A percentile compares a stretch with the other conserved stretches of the same genome.
These are phyloP conservation scores for Candida tibetensis DNA, from an alignment of 805 yeast genomes.

Conservation along the genomic window DNA sequence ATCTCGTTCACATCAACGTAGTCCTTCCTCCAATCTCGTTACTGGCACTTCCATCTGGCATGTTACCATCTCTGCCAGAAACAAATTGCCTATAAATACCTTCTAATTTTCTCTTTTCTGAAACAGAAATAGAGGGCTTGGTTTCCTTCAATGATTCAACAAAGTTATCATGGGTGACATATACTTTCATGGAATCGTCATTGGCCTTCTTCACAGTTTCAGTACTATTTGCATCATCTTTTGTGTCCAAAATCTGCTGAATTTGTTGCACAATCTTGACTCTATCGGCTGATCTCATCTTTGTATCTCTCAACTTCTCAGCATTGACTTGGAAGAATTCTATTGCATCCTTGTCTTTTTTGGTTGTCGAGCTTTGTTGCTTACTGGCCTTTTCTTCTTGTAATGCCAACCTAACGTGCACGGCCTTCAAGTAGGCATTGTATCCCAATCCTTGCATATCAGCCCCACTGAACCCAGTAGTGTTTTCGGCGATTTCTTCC, in stretches of 20 bases:
- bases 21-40: slow-evolving; percentile 81
- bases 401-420: slow-evolving; percentile 61
- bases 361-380: slow-evolving; percentile 1
- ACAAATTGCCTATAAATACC: slow-evolving; percentile 70
- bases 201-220: slow-evolving; percentile 5
- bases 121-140: slow-evolving; percentile 80
- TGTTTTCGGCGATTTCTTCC: slow-evolving; percentile 49
- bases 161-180: slow-evolving; percentile 55
- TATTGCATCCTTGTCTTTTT: slow-evolving; percentile 15
- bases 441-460: slow-evolving; percentile 90
- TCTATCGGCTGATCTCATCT: slow-evolving; percentile 38
- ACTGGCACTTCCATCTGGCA: slow-evolving; percentile 84
- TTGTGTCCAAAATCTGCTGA: slow-evolving; percentile 31
- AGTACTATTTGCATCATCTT: slow-evolving; percentile 4
- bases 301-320: slow-evolving; percentile 23
- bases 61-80: slow-evolving; percentile 75
- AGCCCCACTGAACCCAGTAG: slow-evolving; percentile 89
- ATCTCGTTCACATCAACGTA: slow-evolving; percentile 70
- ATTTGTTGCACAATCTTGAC: slow-evolving; percentile 41
- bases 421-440: slow-evolving; percentile 87
- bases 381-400: slow-evolving; percentile 30
- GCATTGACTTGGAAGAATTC: slow-evolving; percentile 46
- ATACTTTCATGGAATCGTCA: slow-evolving; percentile 28
- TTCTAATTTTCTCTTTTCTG: slow-evolving; percentile 62
- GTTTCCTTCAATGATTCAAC: slow-evolving; percentile 66